These are phyloP conservation scores for Hippophae gyantsensis DNA, from an alignment of 306 rosid species.

Conservation along the genomic window DNA sequence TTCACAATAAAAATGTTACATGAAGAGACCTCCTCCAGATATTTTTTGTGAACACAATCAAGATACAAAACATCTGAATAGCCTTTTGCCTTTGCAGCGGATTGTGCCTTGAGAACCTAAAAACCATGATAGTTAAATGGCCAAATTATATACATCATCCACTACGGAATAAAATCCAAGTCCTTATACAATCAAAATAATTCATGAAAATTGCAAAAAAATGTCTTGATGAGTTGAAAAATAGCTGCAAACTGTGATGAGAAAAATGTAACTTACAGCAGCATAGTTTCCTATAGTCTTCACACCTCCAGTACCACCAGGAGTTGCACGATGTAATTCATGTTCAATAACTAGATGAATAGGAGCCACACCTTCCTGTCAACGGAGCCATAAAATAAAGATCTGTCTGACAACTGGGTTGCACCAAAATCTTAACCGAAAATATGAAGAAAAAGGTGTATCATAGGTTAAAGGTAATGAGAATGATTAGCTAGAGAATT, in stretches of 20 bases:
- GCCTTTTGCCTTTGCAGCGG: constrained; percentile 85
- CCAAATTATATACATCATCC: background rate
- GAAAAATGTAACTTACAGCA: constrained; percentile 33
- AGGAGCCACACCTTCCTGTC: constrained; percentile 92
- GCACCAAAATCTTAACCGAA: too few species aligned
- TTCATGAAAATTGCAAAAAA: too few species aligned
- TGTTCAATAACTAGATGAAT: constrained; percentile 76
- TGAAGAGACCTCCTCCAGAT: constrained; percentile 96
- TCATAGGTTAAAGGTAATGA: background rate
- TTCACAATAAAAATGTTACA: constrained; percentile 94
- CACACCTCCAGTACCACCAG: constrained; percentile 98
- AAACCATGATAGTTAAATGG: constrained; percentile 4
- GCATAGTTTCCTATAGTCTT: constrained; percentile 99
- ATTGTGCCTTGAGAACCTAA: constrained; percentile 91
- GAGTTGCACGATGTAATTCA: constrained; percentile 94
- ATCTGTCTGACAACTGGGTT: background rate
- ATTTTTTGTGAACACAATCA: constrained; percentile 80
- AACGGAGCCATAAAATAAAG: constrained; percentile 10
- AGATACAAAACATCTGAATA: constrained; percentile 91
- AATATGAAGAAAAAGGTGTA: background rate
- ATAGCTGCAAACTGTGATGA: background rate
- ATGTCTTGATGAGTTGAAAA: background rate
- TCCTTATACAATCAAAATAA: too few species aligned
- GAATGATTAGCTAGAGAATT: background rate
- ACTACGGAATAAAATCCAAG: background rate